Base-by-base conservation (phyloP, 768 basidiomycete genomes). In the Obba rivulosa region DNA sequence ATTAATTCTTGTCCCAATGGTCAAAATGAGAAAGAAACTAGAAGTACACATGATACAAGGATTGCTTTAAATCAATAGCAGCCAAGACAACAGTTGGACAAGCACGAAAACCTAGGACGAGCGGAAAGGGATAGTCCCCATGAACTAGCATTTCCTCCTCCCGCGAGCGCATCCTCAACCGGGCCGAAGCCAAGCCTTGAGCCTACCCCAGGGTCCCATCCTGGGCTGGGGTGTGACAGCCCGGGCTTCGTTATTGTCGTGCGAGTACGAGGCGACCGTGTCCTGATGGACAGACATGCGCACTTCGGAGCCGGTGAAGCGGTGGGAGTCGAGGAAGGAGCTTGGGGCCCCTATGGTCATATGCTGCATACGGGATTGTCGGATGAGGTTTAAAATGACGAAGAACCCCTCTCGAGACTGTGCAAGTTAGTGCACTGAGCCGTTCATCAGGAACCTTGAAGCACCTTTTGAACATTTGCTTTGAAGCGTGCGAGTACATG, bases 351-450 rank as follows among this genome's bases (percentile, higher is more conserved):
- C 73, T 34, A 75, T 62, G 14, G 69, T 57, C 69, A 78, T 70
- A 34, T 77, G 72, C 50, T 79, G 73, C 41, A 73, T 71, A 49
- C 89, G 85, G 43, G 90, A 84, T 65, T 91, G 84, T 38, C 91
- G 85, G 25, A 95, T 67, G 45, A 89, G 74, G 51, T 76, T 76
- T 42, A 95, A 76, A 49, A 95, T 85, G 37, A 92, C 74, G 36
- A 86, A 82, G 52, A 96, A 85, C 5, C 92, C 92, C 66, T 91
- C 87, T 38, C 89, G 87, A 58, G 87, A 92, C 89, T 91, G 52
- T 16, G 44, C 13, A 36, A 42, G 22, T 34, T 53, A 14, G 47
- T 34, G 43, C 14, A 34, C 52, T 39, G 48, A 56, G 55, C 20
- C 48, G 46, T 11, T 39, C 14, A 17, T 22, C 45, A 50, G 36